These are phyloP conservation scores for Exophiala mesophila DNA, from an alignment of 2,329 filamentous ascomycete genomes.

Conservation along the genomic window DNA sequence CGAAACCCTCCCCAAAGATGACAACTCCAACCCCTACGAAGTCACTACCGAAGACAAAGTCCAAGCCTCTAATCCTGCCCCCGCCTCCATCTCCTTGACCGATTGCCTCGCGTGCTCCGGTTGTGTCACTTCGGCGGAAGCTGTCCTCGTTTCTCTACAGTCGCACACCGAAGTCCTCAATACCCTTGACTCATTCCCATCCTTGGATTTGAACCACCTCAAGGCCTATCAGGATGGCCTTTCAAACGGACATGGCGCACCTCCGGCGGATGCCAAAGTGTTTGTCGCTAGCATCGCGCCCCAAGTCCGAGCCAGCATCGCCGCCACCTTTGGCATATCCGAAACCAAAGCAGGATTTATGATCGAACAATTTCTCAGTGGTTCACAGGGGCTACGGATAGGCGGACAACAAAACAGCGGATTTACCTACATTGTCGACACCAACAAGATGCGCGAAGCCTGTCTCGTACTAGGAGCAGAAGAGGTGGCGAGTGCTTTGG, in stretches of 20 bases:
- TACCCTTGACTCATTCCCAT: conserved; percentile 63
- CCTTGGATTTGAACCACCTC: conserved; percentile 41
- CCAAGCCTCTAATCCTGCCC: conserved; percentile 53
- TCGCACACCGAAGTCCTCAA: conserved; percentile 86
- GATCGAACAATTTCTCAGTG: conserved; percentile 73
- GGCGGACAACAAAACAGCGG: conserved; percentile 69
- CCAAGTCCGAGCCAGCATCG: conserved; percentile 82
- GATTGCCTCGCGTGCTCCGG: conserved; percentile 97
- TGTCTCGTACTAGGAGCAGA: conserved; percentile 75
- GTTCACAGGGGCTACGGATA: conserved; percentile 61
- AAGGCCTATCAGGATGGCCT: conserved; percentile 28
- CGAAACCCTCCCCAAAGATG: conserved; percentile 73
- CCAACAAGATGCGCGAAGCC: conserved; percentile 74
- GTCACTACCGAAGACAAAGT: conserved; percentile 88
- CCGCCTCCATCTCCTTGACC: conserved; percentile 89
- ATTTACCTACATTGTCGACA: conserved; percentile 89
- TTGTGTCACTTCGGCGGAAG: conserved; percentile 95
- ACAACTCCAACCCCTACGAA: conserved; percentile 60
- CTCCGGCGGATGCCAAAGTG: conserved; percentile 56
- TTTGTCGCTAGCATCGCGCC: conserved; percentile 92
- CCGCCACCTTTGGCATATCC: conserved; percentile 72
- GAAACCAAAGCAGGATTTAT: conserved; percentile 72
- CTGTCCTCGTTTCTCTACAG: conserved; percentile 90
- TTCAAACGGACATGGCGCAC: conserved; percentile 43
- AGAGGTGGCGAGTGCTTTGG: conserved; percentile 54